A percentile compares a stretch with the other conserved stretches of the same genome.
phyloP scores from a whole-genome alignment of 768 basidiomycete genomes.

The Serendipita vermifera region DNA sequence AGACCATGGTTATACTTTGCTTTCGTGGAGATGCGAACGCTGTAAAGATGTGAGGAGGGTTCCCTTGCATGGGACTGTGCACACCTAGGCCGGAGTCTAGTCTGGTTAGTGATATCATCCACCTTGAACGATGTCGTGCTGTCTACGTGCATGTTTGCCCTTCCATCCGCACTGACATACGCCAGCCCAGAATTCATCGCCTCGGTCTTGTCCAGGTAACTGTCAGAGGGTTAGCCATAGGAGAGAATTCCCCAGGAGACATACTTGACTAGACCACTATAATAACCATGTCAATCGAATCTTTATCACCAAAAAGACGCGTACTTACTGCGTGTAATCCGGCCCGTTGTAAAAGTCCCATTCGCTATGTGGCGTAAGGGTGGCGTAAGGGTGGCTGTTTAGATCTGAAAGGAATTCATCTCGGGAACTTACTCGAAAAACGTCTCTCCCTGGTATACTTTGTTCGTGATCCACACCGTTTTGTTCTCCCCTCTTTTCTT shows the following conservation, averaged over 20 bases:
- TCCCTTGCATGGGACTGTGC: background rate
- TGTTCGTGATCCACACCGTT: slow-evolving; percentile 48
- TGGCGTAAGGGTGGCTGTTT: background rate
- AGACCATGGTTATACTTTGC: slow-evolving; percentile 60
- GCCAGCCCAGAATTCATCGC: slow-evolving; percentile 44
- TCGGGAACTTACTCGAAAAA: slow-evolving; percentile 52
- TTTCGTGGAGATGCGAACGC: slow-evolving; percentile 64
- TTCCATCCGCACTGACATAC: slow-evolving; percentile 42
- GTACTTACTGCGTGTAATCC: slow-evolving; percentile 67
- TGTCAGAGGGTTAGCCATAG: no score
- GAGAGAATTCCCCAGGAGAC: no score
- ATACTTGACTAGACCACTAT: slow-evolving; percentile 59
- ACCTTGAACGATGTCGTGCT: slow-evolving; percentile 41
- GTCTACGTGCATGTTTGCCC: slow-evolving; percentile 67
- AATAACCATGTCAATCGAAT: slow-evolving; percentile 16
- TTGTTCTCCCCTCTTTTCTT: slow-evolving; percentile 5
- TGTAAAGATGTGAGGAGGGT: slow-evolving; percentile 20
- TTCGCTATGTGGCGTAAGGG: slow-evolving; percentile 26
- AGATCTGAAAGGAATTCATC: background rate
- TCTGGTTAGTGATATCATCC: slow-evolving; percentile 42
- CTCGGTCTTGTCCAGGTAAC: slow-evolving; percentile 45
- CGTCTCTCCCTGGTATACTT: slow-evolving; percentile 48
- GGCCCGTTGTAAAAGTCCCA: slow-evolving; percentile 45
- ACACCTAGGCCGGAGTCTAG: slow-evolving; percentile 22
- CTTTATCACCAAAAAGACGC: background rate